Percentiles rank a stretch among this genome's conserved stretches.
Conservation (phyloP, 257 asterid species). For the Petrea volubilis region DNA sequence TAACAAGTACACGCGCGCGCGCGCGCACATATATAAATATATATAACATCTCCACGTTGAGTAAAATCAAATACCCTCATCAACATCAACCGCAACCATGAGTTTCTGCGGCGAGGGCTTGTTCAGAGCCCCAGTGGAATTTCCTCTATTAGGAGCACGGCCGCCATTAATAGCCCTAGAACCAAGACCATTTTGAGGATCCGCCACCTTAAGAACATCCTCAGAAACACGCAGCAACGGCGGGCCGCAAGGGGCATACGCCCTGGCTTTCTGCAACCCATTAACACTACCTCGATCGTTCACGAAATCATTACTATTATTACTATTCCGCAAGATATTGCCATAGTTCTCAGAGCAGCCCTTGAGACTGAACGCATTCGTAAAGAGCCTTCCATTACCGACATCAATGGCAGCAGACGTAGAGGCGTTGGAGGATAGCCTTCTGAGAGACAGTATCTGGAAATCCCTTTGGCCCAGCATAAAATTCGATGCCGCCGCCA, state of each 20-base stretch:
- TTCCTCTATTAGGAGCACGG: conserved; percentile 33
- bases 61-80: conserved; percentile 60
- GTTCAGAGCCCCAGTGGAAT: conserved; percentile 26
- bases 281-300: conserved; percentile 19
- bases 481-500: conserved; percentile 57
- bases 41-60: not conserved
- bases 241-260: conserved; percentile 38
- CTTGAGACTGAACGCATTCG: conserved; percentile 32
- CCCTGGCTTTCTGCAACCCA: conserved; percentile 36
- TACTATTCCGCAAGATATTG: conserved; percentile 22
- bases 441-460: conserved; percentile 32
- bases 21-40: too few relatives aligned
- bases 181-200: conserved; percentile 13
- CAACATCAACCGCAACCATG: conserved; percentile 84
- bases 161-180: conserved; percentile 33
- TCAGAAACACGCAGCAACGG: conserved; percentile 43
- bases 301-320: conserved; percentile 8
- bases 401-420: conserved; percentile 22
- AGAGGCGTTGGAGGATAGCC: conserved; percentile 30
- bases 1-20: too few relatives aligned
- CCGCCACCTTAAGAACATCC: conserved; percentile 33
- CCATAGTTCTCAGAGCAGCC: conserved; percentile 32
- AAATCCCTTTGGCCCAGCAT: conserved; percentile 40
- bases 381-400: conserved; percentile 24
- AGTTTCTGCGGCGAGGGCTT: conserved; percentile 40